Base-by-base conservation (phyloP, 2,329 filamentous ascomycete species). In the Fusarium penzigii region DNA sequence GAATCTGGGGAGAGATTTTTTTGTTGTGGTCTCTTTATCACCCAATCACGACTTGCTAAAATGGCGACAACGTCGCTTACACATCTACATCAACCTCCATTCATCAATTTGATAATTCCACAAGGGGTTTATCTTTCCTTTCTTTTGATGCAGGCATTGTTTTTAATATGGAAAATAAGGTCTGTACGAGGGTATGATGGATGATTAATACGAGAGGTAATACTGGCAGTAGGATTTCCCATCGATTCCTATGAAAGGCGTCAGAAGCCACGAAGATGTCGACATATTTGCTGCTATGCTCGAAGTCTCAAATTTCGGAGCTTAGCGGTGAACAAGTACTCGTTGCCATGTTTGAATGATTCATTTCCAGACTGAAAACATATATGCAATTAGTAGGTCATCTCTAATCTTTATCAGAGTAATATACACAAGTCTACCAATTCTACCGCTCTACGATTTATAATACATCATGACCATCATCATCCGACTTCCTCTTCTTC, bases 401-500 rank as follows among this genome's bases (percentile, higher is more conserved):
- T 25, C 20, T 25, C 20, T 25, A 25, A 25, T 25, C 4, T 25
- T 25, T 25, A 7, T 25, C 7, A 7, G 20, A 25, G 20, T 25
- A 25, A 4, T 25, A 25, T 25, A 25, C 7, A 25, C 20, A 7
- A 7, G 5, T 25, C 7, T 25, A 4, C 20, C 20, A 25, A 25
- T 25, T 25, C 20, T 25, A 25, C 20, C 20, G 20, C 20, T 45
- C 20, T 32, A 16, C 43, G 29, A 29, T n/a, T 17, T 55, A 69
- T 38, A 66, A 44, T 12, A 42, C 62, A 11, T 46, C 53, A 6
- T 69, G 76, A 14, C 78, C 75, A 44, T 78, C 74, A 40, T 59
- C 34, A 20, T 65, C 68, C 47, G 74, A 71, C 56, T 76, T 80
- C 48, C 71, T 68, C 43, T 69, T 64, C 45, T 72, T 75, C 56